Evolutionary conservation across 352 stramenopile species (phyloP), one percentile per base, ranked within the genome.

Genomic region (Saprolegnia parasitica): DNA sequence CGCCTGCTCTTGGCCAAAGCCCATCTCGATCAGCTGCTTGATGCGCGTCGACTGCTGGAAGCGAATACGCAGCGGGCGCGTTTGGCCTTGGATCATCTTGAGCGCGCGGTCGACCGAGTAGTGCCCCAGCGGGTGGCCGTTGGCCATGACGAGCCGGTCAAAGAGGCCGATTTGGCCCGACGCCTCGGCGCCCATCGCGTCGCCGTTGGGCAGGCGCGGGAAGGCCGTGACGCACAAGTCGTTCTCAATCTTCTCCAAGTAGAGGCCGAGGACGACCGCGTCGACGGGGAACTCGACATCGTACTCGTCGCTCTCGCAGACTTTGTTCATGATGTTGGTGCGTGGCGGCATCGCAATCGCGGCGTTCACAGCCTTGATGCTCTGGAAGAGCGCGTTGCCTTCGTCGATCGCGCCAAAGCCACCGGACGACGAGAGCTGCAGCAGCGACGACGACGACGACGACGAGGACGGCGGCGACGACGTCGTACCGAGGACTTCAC

Each of bases 81-180:
- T 83, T 73, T 93, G 86, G 40, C 79, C 86, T 67, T 91, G 90
- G 67, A 93, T 90, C 82, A 93, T 90, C 73, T 93, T 91, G 40
- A 93, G 73, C 2, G 84, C 86, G 35, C 86, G 81, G 56, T 93
- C 84, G 42, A 92, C 84, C 32, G 87, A 78, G 68, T 93, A 93
- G 58, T 93, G 86, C 66, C 91, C 82, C 47, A 93, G 76, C 35
- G 83, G 83, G 58, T 93, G 86, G 40, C 86, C 86, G 35, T 93
- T 93, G 32, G 86, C 86, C 62, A 91, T 85, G 50, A 93, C 55
- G 16, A 93, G 63, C 20, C 80, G 73, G 71, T 93, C 86, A 49
- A 89, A 90, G 10, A 91, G 71, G 20, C 74, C 74, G 47, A 93
- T 93, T 64, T 88, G 73, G 10, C 84, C 81, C 54, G 81, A 87